Evolutionary conservation across 805 yeast genomes (phyloP).

Genomic region (Yarrowia keelungensis): DNA sequence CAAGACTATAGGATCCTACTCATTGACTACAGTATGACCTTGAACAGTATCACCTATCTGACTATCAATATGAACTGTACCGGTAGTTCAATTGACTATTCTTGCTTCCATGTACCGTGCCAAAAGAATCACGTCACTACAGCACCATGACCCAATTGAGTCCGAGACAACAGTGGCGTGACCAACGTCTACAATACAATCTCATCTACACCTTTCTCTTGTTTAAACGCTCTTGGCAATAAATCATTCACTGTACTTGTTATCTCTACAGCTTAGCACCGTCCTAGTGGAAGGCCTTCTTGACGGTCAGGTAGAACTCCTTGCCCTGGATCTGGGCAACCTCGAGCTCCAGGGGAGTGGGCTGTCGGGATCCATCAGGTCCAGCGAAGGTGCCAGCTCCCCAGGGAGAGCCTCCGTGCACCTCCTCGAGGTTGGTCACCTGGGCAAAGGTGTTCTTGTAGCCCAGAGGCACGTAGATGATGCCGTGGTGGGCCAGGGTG

Average conservation of each 20-base stretch:
- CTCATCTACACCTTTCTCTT: too few species aligned
- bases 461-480: slow-evolving; percentile 79
- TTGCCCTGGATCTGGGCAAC: slow-evolving; percentile 74
- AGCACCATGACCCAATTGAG: too few species aligned
- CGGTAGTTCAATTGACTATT: too few species aligned
- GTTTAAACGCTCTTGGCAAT: background rate
- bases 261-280: background rate
- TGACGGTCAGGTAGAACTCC: slow-evolving; percentile 59
- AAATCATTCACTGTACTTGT: background rate
- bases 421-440: slow-evolving; percentile 64
- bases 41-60: too few species aligned
- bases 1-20: too few species aligned
- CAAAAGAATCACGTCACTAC: too few species aligned
- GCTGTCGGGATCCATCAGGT: slow-evolving; percentile 75
- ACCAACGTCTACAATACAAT: too few species aligned
- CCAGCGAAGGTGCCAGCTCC: slow-evolving; percentile 85
- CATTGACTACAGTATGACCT: too few species aligned
- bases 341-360: slow-evolving; percentile 66
- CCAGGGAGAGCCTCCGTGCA: slow-evolving; percentile 86
- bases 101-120: too few species aligned
- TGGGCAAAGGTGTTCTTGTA: slow-evolving; percentile 64
- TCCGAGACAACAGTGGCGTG: too few species aligned
- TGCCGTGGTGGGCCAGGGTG: slow-evolving; percentile 75
- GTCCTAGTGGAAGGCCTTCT: slow-evolving; percentile 40
- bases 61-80: too few species aligned